Evolutionary conservation across 1,139 yeast genomes (phyloP), one percentile per base, ranked within the genome.

Genomic region (Geotrichum klebahnii): DNA sequence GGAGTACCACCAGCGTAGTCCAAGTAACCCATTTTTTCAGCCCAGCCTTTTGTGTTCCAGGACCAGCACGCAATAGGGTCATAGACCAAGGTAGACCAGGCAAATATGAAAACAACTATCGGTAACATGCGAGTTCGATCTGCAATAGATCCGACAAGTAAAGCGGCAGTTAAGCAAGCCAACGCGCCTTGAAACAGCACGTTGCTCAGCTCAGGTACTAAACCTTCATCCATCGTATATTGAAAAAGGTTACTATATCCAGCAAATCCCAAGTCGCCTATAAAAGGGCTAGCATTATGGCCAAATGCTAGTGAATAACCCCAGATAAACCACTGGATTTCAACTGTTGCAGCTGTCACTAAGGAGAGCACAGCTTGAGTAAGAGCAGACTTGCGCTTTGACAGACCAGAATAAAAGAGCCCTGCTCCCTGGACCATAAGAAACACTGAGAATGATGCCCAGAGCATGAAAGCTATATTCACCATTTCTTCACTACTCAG

Each of bases 1-100:
- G 81, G 78, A 31, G 77, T 76, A 1, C 85, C 85, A 3, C 85
- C 85, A 0, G 85, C 84, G 64, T 78, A 80, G 63, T 80, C 85
- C 19, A 80, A 65, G 0, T 77, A 81, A 0, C 81, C 81, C 41
- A 67, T 65, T 28, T 63, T 57, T 39, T 67, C 62, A 31, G 80
- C 70, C 84, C 84, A 80, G 2, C 85, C 85, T 50, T 73, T 66
- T 8, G 65, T 57, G 61, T 79, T 79, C 85, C 85, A 80, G 57
- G 79, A 75, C 85, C 85, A 80, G 61, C 79, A 79, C 1, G 81
- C 79, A 1, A 80, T 75, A 0, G 85, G 85, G 58, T 79, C 79
- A 60, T 80, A 80, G n/a, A 80, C 78, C 10, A 79, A 62, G 3
- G 74, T 67, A 9, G 80, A 72, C 84, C 85, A 80, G 19, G 71